Evolutionary conservation across 352 stramenopile genomes (phyloP).

Genomic region (Globisporangium viniferum): DNA sequence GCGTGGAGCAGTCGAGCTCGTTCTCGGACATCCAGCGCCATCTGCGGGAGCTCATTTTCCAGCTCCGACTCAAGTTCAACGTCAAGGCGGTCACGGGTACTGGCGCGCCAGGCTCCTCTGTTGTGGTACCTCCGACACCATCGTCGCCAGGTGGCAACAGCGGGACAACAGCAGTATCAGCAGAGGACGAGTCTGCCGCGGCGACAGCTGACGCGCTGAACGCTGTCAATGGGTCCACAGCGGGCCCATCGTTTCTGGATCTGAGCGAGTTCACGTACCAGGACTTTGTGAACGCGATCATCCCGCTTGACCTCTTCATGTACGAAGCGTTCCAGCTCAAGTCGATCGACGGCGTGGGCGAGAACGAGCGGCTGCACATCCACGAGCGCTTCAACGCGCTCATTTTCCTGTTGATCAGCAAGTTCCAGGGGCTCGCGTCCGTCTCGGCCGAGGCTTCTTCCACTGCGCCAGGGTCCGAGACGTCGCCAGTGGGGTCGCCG

Average conservation of each 20-base stretch:
- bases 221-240: background rate
- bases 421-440: constrained; percentile 32
- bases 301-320: constrained; percentile 49
- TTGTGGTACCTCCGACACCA: background rate
- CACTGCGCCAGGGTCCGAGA: constrained; percentile 8
- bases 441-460: constrained; percentile 33
- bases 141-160: background rate
- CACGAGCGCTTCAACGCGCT: constrained; percentile 42
- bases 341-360: constrained; percentile 37
- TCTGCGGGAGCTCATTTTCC: constrained; percentile 42
- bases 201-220: background rate
- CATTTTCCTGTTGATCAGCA: constrained; percentile 39
- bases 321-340: constrained; percentile 59
- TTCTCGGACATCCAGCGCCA: constrained; percentile 45
- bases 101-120: background rate
- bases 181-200: constrained; percentile 1
- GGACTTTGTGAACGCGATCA: constrained; percentile 48
- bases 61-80: constrained; percentile 52
- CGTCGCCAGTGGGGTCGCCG: background rate
- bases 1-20: constrained; percentile 21
- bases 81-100: constrained; percentile 25
- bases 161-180: background rate
- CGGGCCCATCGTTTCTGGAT: constrained; percentile 16
- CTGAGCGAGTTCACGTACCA: constrained; percentile 50
- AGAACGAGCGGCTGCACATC: constrained; percentile 31